Conservation (phyloP, 106 monocot genomes). For the Dendrobium chrysotoxum region DNA sequence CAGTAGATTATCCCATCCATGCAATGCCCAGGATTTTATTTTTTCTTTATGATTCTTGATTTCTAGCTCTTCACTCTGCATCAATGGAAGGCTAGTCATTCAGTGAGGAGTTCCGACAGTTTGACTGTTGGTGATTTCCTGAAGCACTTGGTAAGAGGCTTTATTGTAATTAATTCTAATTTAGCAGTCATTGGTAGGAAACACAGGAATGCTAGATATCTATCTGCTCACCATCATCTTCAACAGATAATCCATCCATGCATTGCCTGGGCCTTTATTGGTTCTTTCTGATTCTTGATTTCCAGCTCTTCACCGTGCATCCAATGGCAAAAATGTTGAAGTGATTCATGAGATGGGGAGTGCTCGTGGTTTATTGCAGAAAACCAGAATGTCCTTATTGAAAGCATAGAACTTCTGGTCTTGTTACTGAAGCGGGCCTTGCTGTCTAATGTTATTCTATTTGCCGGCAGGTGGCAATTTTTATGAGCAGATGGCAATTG, state of each 20-base stretch:
- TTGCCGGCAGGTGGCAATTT: too few species aligned
- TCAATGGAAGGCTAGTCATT: too few species aligned
- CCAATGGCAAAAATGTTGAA: background rate
- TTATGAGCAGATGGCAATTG: too few species aligned
- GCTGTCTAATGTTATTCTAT: background rate
- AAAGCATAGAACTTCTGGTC: background rate
- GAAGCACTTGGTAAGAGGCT: too few species aligned
- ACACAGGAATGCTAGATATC: background rate
- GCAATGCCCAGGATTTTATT: background rate
- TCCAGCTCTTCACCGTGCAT: slow-evolving; percentile 3
- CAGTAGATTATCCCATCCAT: background rate
- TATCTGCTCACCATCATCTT: background rate
- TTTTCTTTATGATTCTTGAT: background rate
- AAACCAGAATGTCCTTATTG: background rate
- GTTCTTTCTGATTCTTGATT: slow-evolving; percentile 1
- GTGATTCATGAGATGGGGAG: background rate
- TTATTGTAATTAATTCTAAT: too few species aligned
- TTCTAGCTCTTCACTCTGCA: background rate
- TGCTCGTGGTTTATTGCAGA: background rate
- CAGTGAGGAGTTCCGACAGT: too few species aligned
- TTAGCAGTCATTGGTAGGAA: background rate
- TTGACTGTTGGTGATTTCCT: too few species aligned
- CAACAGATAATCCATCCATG: too few species aligned
- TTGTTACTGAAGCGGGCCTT: background rate
- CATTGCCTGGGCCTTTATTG: background rate